Base-by-base conservation (phyloP, 73 alveolate genomes). In the Uronychia binucleata region DNA sequence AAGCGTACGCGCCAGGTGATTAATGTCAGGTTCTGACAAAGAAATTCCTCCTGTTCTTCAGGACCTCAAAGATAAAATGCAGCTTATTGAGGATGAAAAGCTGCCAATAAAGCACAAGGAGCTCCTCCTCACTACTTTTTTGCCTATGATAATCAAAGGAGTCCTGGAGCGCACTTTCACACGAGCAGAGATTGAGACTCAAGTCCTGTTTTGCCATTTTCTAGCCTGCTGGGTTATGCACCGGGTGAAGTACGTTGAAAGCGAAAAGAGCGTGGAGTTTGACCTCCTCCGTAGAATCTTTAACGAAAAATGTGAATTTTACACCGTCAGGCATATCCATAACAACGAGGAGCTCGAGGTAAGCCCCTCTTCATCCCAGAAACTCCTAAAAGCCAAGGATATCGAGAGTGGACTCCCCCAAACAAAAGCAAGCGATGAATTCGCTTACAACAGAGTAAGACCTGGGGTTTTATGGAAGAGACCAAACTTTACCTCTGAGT, bases 401-500 rank as follows among this genome's bases (percentile, higher is more conserved):
- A 5, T 46, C 5, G 67, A 46, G n/a, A 46, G 67, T 46, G 67
- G 67, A 46, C 67, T 46, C 67, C 67, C 67, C 19, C 67, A 46
- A 46, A 19, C n/a, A n/a, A n/a, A 19, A 5, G n/a, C 19, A 11
- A 46, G 19, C 19, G n/a, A 46, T 11, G 67, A 46, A 19, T 46
- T 46, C 67, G 67, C 67, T 46, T 46, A 46, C 67, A 46, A 46
- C 67, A 46, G 67, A 19, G 67, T 46, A 46, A 46, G 67, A 11
- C 19, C 67, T 46, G 5, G 67, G 19, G 5, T 46, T 11, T 11
- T 46, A 46, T 11, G 5, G 67, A 11, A 58, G 84, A 83, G 58
- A 83, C 78, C 83, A 26, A 26, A 30, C 1, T 46, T 29, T 28
- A 77, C 91, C 26, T 85, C 91, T 1, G 76, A 85, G 80, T 77